Conservation (phyloP, 768 basidiomycete species). For the Kwoniella bestiolae region DNA sequence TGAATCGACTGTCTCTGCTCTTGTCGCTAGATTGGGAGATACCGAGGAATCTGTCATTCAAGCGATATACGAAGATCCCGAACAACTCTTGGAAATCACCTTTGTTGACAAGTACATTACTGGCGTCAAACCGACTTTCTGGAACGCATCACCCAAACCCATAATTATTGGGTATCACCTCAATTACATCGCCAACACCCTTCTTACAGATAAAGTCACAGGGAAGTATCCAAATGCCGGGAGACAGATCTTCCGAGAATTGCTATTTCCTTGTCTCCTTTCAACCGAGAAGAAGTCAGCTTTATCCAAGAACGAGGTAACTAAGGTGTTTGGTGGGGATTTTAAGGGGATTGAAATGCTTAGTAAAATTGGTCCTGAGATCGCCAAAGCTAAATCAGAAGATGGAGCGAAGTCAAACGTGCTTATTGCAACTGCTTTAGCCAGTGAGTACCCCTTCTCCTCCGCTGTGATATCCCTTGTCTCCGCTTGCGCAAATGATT, state of each 20-base stretch:
- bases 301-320: background rate
- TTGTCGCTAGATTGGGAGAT: conserved; percentile 74
- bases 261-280: conserved; percentile 68
- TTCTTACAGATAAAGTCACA: conserved; percentile 50
- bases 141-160: conserved; percentile 16
- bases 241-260: conserved; percentile 60
- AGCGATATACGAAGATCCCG: conserved; percentile 67
- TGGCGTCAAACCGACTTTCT: conserved; percentile 34
- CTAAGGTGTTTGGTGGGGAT: conserved; percentile 57
- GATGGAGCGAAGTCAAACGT: conserved; percentile 12
- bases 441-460: conserved; percentile 10
- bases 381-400: conserved; percentile 9
- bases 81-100: conserved; percentile 60
- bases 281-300: conserved; percentile 13
- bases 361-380: conserved; percentile 17
- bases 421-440: conserved; percentile 12
- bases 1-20: conserved; percentile 64
- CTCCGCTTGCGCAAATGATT: conserved; percentile 13
- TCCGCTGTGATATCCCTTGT: background rate
- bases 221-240: conserved; percentile 54
- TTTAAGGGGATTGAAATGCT: conserved; percentile 9
- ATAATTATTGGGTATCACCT: conserved; percentile 61
- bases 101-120: conserved; percentile 35
- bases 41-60: conserved; percentile 67
- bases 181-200: conserved; percentile 62